Percentiles rank a stretch among this genome's conserved stretches.
Evolutionary conservation across 805 yeast genomes (phyloP).

Genomic region (Ogataea glucozyma): DNA sequence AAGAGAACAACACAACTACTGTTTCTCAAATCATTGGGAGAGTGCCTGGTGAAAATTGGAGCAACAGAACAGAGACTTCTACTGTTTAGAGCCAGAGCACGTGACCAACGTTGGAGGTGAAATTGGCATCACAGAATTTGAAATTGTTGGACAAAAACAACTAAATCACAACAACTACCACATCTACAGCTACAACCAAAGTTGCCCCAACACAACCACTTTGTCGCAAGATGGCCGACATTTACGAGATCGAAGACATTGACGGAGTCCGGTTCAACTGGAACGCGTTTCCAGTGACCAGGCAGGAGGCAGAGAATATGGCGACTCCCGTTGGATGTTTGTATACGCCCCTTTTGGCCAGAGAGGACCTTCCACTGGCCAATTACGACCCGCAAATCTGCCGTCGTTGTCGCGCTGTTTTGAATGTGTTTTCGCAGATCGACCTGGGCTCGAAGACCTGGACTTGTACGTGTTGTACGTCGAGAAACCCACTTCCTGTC

Average conservation of each 20-base stretch:
- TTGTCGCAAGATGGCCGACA: constrained; percentile 39
- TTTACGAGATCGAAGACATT: constrained; percentile 59
- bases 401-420: constrained; percentile 78
- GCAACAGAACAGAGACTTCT: not conserved
- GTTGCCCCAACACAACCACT: constrained; percentile 1
- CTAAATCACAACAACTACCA: constrained; percentile 1
- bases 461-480: constrained; percentile 82
- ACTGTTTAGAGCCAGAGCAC: not conserved
- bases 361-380: constrained; percentile 74
- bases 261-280: constrained; percentile 76
- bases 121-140: constrained; percentile 1
- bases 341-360: constrained; percentile 88
- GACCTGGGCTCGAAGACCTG: constrained; percentile 76
- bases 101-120: not conserved
- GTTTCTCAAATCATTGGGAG: not conserved
- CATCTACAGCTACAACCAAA: not conserved
- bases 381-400: constrained; percentile 86
- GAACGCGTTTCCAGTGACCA: constrained; percentile 87
- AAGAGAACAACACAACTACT: constrained; percentile 4
- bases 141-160: not conserved
- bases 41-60: not conserved
- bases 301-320: constrained; percentile 84
- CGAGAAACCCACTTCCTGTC: constrained; percentile 77
- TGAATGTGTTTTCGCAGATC: constrained; percentile 84
- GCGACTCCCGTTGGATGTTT: constrained; percentile 93